Conservation (phyloP, 169 alveolate species). For the Plasmodium cynomolgi region DNA sequence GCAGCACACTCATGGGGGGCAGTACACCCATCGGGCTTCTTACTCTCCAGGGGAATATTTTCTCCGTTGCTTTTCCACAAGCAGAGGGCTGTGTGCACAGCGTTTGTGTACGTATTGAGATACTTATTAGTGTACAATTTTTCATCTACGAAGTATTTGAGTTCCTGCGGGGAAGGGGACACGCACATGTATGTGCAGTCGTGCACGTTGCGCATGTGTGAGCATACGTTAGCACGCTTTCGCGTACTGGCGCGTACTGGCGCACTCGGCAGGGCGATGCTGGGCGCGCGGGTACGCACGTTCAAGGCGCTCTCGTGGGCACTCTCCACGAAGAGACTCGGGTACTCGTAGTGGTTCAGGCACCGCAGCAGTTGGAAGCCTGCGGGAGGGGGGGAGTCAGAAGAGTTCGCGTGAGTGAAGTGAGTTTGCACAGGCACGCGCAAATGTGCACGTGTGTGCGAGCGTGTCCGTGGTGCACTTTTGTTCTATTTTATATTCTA, state of each 20-base stretch:
- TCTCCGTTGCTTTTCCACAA: conserved; percentile 67
- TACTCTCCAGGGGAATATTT: conserved; percentile 3
- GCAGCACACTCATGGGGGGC: neutral
- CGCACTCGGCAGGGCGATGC: neutral
- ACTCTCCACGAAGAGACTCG: conserved; percentile 32
- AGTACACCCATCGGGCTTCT: neutral
- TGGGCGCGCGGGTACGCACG: neutral
- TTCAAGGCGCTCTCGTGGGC: conserved; percentile 26
- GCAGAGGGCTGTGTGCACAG: conserved; percentile 24
- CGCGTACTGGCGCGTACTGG: neutral
- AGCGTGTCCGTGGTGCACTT: neutral
- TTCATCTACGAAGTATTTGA: conserved; percentile 49
- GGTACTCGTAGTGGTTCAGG: conserved; percentile 63
- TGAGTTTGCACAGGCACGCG: neutral
- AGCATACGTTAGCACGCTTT: neutral
- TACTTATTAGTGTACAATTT: conserved; percentile 49
- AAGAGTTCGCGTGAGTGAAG: neutral
- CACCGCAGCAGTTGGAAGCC: conserved; percentile 70
- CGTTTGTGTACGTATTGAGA: conserved; percentile 10
- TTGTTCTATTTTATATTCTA: neutral
- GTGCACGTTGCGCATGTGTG: neutral
- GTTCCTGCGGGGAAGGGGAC: conserved; percentile 15
- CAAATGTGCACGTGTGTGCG: neutral
- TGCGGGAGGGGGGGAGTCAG: neutral
- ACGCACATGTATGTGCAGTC: neutral